Evolutionary conservation across 1,284 basidiomycete species (phyloP), one percentile per base, ranked within the genome.

Genomic region (Microstroma glucosiphilum): DNA sequence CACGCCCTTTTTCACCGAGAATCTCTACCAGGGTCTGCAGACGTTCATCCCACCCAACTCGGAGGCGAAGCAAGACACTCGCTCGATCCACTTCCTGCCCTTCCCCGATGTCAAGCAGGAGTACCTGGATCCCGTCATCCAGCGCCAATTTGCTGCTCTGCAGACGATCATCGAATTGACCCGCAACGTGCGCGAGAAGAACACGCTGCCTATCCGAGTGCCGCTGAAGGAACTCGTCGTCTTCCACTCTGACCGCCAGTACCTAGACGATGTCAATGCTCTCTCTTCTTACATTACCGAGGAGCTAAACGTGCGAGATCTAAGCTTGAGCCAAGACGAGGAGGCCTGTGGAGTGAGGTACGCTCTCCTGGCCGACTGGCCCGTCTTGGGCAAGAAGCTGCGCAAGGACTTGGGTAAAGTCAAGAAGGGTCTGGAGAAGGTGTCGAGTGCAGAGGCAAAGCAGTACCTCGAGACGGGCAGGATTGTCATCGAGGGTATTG

Each of bases 1-100:
- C 81, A 97, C 93, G 4, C 96, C 96, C 0, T 98, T 97, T 86
- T 83, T 97, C 76, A 94, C 92, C 2, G 96, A 99, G 82, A 96
- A 89, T 81, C 84, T 98, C 68, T 98, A 97, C 81, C 96, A 98
- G 80, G 87, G 89, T 51, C 84, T 99, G 53, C 86, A 88, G 59
- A 84, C 84, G 15, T 96, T 88, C 81, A 89, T 97, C 69, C 63
- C 63, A 30, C 69, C 74, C 11, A 11, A 62, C 7, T 43, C 25
- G 1, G 67, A 60, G 0, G 61, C 87, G 30, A 82, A 82, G 37
- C 75, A 82, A 56, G 94, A 98, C 78, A 84, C 87, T 17, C 88
- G 96, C 64, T 97, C 94, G 9, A 83, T 99, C 64, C 96, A 99
- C 82, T 98, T 98, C 85, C 80, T 98, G 65, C 85, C 87, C 57